Base-by-base conservation (phyloP, 2,329 filamentous ascomycete species). In the Penicillium janthinellum region DNA sequence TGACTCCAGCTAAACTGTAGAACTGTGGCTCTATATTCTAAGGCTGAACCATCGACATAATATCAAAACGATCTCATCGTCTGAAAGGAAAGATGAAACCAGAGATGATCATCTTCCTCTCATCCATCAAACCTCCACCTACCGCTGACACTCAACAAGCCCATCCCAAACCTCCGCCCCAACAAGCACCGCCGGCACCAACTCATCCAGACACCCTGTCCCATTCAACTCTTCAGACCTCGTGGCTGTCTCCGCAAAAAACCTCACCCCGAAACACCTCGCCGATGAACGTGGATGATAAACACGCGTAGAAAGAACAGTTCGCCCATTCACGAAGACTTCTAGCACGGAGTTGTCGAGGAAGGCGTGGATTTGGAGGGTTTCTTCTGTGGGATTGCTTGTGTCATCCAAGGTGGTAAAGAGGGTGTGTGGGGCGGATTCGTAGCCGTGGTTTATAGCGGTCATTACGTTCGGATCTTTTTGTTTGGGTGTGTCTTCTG, bases 401-500 rank as follows among this genome's bases (percentile, higher is more conserved):
- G 56, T 34, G 1, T 56, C 55, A 25, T 63, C 62, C 8, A 52
- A 28, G n/a, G 47, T 63, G 0, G 73, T 76, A 65, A 84, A 82
- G 0, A 84, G 73, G 0, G 82, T 83, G 56, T 82, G 81, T 0
- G 81, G 79, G 0, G 78, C 79, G 39, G 65, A 63, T 47, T 77
- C 72, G 0, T 63, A 42, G 3, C 65, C 65, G 28, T 79, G 78
- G 35, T 77, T 73, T 15, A 81, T 73, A 11, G 72, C 70, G 0
- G 61, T 28, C 25, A 3, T 6, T 28, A 28, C 4, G 25, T 28
- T 6, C 25, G 3, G 28, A 22, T 77, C 68, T 6, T 54, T 37
- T 51, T 28, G 25, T 6, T 6, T 28, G 25, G 6, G 25, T 28
- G 25, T 28, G 8, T 6, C 31, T 31, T 31, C 7, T 31, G 31